Evolutionary conservation across 495 filamentous ascomycete species (phyloP), one percentile per base, ranked within the genome.

Genomic region (Penicillium daleae): DNA sequence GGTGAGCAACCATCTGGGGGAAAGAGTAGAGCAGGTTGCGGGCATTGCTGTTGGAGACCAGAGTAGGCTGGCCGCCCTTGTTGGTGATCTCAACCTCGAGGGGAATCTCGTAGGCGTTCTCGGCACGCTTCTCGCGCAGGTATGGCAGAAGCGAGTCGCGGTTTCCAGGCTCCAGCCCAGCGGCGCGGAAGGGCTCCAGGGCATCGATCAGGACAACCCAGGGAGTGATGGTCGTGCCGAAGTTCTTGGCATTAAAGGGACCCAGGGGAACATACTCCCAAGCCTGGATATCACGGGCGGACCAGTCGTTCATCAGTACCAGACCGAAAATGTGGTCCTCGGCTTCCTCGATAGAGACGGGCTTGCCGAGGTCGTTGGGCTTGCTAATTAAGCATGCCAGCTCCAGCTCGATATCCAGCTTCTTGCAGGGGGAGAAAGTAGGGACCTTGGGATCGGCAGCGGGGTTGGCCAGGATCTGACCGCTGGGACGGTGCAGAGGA

Each of bases 291-390:
- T 97, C 93, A 54, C 93, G 81, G 10, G 93, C 93, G 62, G 89
- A 93, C 93, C 93, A 97, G 74, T 97, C 93, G 74, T 97, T 97
- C 81, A 97, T 83, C 52, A 97, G 78, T 3, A 97, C 93, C 29
- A 93, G 80, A 6, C 93, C 93, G 74, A 97, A 97, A 39, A 97
- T 84, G 66, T 86, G 80, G 40, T 94, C 86, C 56, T 89, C 86
- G 0, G 93, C 93, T 37, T 90, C 76, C 29, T 85, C 69, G 21
- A 96, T 81, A 4, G 74, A 68, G 21, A 93, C 80, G 0, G 82
- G 77, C 61, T 85, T 79, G 19, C 92, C 91, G 67, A 93, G 76
- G 4, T 82, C 71, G 66, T 90, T 95, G 10, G 80, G 78, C 39
- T 74, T 85, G 68, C 85, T 86, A 26, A 98, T 82, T 66, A 98